Conservation (phyloP, 345 rosid species). For the Sonneratia caseolaris region DNA sequence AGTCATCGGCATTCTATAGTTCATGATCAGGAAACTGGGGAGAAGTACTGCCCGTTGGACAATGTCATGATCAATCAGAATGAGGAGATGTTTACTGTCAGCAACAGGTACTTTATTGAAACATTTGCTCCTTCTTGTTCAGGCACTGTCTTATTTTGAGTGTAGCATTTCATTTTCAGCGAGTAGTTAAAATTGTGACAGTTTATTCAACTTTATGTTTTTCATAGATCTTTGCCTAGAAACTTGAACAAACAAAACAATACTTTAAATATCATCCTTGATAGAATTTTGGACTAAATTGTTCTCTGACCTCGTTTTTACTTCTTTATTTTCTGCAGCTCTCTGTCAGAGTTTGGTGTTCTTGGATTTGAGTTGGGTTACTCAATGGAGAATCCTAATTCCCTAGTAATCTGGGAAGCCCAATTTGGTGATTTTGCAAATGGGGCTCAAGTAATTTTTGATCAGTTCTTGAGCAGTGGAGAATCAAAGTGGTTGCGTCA, state of each 20-base stretch:
- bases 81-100: slow-evolving; percentile 21
- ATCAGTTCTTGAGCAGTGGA: slow-evolving; percentile 18
- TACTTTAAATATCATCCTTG: background rate
- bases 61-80: slow-evolving; percentile 18
- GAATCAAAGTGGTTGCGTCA: slow-evolving; percentile 20
- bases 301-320: background rate
- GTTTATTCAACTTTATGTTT: background rate
- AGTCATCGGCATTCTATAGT: slow-evolving; percentile 19
- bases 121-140: background rate
- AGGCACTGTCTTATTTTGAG: background rate
- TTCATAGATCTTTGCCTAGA: background rate
- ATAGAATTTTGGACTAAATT: background rate
- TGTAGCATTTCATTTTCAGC: background rate
- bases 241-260: background rate
- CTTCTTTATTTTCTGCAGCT: slow-evolving; percentile 4
- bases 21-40: slow-evolving; percentile 19
- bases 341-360: slow-evolving; percentile 15
- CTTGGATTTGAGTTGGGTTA: slow-evolving; percentile 23
- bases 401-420: slow-evolving; percentile 18
- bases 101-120: slow-evolving; percentile 12
- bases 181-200: background rate
- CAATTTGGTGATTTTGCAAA: slow-evolving; percentile 20
- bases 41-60: slow-evolving; percentile 15
- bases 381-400: slow-evolving; percentile 20
- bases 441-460: slow-evolving; percentile 21